phyloP scores from a whole-genome alignment of 2,329 filamentous ascomycete genomes.

The Penicillium sp. region DNA sequence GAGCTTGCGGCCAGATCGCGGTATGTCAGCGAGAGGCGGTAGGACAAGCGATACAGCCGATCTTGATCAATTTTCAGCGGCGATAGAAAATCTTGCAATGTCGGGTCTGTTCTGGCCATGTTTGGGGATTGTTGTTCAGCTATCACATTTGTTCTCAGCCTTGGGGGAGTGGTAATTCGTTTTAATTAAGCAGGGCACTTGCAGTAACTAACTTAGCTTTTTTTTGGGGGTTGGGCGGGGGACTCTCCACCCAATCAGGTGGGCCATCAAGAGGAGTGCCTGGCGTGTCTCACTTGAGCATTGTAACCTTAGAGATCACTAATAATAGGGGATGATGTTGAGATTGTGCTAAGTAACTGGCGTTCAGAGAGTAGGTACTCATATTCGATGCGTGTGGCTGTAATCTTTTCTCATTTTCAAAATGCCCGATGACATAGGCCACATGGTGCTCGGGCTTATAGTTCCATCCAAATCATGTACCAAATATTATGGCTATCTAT shows the following conservation, averaged over 20 bases:
- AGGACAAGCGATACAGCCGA: conserved; percentile 39
- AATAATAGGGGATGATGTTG: background rate
- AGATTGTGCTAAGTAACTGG: too few relatives aligned
- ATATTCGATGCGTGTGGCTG: too few relatives aligned
- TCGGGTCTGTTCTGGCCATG: conserved; percentile 16
- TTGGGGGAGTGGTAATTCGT: background rate
- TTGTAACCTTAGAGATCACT: background rate
- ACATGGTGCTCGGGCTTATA: too few relatives aligned
- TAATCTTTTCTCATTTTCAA: too few relatives aligned
- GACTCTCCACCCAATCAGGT: background rate
- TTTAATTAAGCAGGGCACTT: background rate
- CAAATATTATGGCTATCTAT: background rate
- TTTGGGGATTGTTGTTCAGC: background rate
- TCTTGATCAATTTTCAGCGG: conserved; percentile 34
- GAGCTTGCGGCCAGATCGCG: conserved; percentile 40
- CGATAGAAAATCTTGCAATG: conserved; percentile 31
- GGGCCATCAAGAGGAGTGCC: background rate
- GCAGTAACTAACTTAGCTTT: background rate
- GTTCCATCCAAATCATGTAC: background rate
- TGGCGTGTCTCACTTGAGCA: background rate
- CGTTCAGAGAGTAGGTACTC: too few relatives aligned
- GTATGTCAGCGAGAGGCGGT: conserved; percentile 40
- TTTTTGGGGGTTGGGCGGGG: background rate
- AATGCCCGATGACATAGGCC: too few relatives aligned
- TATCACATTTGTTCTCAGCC: background rate